Evolutionary conservation across 306 rosid genomes (phyloP), one percentile per base, ranked within the genome.

Genomic region (Castanea crenata): DNA sequence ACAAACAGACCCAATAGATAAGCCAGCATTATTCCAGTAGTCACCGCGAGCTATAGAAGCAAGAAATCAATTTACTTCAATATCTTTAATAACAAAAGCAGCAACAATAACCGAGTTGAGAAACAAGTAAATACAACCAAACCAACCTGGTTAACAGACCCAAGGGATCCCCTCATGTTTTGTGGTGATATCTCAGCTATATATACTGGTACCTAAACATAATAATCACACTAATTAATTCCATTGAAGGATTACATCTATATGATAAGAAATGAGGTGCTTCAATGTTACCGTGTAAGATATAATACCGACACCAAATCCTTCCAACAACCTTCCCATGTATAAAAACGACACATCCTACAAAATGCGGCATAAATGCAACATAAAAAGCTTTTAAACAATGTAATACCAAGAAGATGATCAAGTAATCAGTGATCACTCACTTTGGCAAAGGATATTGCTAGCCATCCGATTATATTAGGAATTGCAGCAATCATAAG

Each of bases 251-350:
- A 59, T 72, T 44, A 56, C 27, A 82, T 52, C 16, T 72, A 70
- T 55, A 20, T 14, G 15, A 20, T 11, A 19, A 73, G 52, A 64
- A 15, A 55, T 6, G 20, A 69, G 41, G 18, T 71, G 54, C 56
- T 18, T 52, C 38, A 65, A 80, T 23, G 64, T 82, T 84, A 93
- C 98, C 98, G 91, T 92, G 71, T 93, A 93, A 63, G 98, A 93
- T 78, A 93, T 89, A 23, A 93, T 93, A 77, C 98, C 98, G 52
- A 93, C 98, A 51, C 98, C 98, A 86, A 93, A 93, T 76, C 98
- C 98, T 93, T 88, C 98, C 85, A 93, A 79, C 78, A 93, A 78
- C 74, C 97, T 87, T 77, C 98, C 98, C 97, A 93, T 88, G 84
- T 77, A 93, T 59, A 91, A 84, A 80, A 93, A 91, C 19, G 97